phyloP scores from a whole-genome alignment of 2,329 filamentous ascomycete genomes.

The Exophiala phaeomuriformis region DNA sequence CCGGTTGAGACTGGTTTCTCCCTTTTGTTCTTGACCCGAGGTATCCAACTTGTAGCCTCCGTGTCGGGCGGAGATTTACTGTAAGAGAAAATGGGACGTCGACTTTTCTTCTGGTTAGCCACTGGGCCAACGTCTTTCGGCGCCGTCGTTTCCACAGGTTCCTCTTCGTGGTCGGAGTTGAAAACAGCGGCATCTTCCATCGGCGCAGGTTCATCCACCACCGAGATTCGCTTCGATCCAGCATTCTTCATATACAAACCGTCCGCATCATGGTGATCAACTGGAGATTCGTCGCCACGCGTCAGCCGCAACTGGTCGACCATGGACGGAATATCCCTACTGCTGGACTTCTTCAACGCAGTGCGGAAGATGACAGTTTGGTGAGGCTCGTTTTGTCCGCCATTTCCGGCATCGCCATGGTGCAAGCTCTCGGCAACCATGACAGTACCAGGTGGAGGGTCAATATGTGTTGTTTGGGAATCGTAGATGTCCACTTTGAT shows the following conservation, averaged over 20 bases:
- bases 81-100: constrained; percentile 18
- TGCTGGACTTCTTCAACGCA: constrained; percentile 32
- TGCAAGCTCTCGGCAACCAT: constrained; percentile 42
- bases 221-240: constrained; percentile 16
- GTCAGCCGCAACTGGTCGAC: constrained; percentile 19
- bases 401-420: constrained; percentile 44
- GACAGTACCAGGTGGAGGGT: constrained; percentile 40
- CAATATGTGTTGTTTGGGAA: constrained; percentile 37
- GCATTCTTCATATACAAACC: constrained; percentile 19
- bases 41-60: constrained; percentile 13
- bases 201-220: constrained; percentile 18
- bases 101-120: constrained; percentile 28
- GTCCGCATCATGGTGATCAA: constrained; percentile 28
- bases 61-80: constrained; percentile 8
- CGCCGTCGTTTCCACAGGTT: constrained; percentile 6
- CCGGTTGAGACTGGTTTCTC: constrained; percentile 9
- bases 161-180: constrained; percentile 8
- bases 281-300: not conserved
- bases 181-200: constrained; percentile 7
- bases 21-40: constrained; percentile 14
- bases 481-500: constrained; percentile 43
- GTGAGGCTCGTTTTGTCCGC: constrained; percentile 33
- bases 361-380: constrained; percentile 43
- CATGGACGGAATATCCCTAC: constrained; percentile 17
- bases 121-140: constrained; percentile 13